phyloP scores from a whole-genome alignment of 805 yeast species.

The Candida hispaniensis region DNA sequence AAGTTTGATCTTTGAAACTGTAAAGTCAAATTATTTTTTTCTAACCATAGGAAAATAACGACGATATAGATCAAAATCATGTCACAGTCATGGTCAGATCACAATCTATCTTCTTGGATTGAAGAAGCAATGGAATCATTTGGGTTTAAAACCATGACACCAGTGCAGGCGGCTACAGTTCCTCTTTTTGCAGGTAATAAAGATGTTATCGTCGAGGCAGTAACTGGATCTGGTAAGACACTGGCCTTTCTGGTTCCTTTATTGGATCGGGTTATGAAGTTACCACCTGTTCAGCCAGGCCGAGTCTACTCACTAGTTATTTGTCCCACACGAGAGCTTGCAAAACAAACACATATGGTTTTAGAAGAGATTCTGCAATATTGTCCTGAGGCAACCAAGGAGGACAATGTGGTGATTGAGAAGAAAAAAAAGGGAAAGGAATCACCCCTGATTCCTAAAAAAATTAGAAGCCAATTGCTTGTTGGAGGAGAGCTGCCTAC shows the following conservation, averaged over 20 bases:
- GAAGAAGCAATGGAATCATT: constrained; percentile 56
- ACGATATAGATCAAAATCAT: too few relatives aligned
- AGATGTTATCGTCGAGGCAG: constrained; percentile 95
- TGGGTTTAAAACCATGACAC: constrained; percentile 80
- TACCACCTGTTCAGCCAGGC: constrained; percentile 34
- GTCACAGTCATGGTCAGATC: constrained; percentile 14
- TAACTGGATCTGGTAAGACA: constrained; percentile 97
- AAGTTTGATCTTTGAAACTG: too few relatives aligned
- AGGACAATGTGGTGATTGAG: constrained; percentile 15
- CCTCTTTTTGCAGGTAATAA: constrained; percentile 76
- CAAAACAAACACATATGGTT: constrained; percentile 50
- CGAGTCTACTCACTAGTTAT: constrained; percentile 61
- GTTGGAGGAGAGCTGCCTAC: constrained; percentile 33
- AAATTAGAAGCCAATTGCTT: constrained; percentile 28
- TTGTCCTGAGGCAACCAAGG: constrained; percentile 40
- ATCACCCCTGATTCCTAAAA: constrained; percentile 17
- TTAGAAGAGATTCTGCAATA: constrained; percentile 47
- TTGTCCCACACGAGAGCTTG: constrained; percentile 55
- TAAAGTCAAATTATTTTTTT: too few relatives aligned
- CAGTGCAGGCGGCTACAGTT: constrained; percentile 91
- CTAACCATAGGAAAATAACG: too few relatives aligned
- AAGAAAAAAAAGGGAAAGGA: constrained; percentile 16
- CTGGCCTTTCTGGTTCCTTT: constrained; percentile 81
- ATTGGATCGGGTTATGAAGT: constrained; percentile 49
- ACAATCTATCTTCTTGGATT: constrained; percentile 11